phyloP scores from a whole-genome alignment of 768 basidiomycete genomes.

The Kwoniella bestiolae region DNA sequence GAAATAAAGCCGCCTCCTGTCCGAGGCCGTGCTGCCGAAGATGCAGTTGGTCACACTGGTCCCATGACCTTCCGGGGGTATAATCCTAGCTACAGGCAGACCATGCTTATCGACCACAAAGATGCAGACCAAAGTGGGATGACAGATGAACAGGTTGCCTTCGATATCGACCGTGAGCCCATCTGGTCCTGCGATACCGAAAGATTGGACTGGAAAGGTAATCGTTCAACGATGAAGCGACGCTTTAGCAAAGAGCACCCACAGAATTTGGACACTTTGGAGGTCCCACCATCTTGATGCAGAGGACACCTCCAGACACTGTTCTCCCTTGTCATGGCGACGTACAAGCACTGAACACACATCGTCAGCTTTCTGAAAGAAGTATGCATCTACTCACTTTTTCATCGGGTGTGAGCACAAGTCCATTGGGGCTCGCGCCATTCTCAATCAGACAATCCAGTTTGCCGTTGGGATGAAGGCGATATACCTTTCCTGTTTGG shows the following conservation, averaged over 20 bases:
- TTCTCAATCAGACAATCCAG: conserved; percentile 28
- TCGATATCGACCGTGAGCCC: conserved; percentile 33
- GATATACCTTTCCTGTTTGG: conserved; percentile 31
- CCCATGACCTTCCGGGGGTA: conserved; percentile 20
- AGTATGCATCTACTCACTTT: conserved; percentile 10
- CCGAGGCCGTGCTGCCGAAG: conserved; percentile 28
- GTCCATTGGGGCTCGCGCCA: conserved; percentile 33
- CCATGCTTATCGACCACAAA: conserved; percentile 30
- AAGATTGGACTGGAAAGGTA: conserved; percentile 23
- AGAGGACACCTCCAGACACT: conserved; percentile 33
- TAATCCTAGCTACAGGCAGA: conserved; percentile 30
- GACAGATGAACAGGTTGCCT: conserved; percentile 38
- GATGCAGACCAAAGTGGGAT: conserved; percentile 27
- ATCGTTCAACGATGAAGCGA: neutral
- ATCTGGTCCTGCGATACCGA: conserved; percentile 33
- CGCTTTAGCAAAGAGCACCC: neutral
- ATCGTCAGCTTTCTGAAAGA: neutral
- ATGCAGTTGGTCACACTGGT: conserved; percentile 31
- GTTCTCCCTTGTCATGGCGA: conserved; percentile 39
- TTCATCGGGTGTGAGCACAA: conserved; percentile 33
- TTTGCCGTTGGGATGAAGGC: conserved; percentile 27
- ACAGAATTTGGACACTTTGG: conserved; percentile 35
- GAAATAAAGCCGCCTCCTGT: conserved; percentile 32
- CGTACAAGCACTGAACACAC: conserved; percentile 19
- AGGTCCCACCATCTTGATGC: conserved; percentile 31